These are phyloP conservation scores for Ceratocystis harringtonii DNA, from an alignment of 2,329 filamentous ascomycete genomes.

Conservation along the genomic window DNA sequence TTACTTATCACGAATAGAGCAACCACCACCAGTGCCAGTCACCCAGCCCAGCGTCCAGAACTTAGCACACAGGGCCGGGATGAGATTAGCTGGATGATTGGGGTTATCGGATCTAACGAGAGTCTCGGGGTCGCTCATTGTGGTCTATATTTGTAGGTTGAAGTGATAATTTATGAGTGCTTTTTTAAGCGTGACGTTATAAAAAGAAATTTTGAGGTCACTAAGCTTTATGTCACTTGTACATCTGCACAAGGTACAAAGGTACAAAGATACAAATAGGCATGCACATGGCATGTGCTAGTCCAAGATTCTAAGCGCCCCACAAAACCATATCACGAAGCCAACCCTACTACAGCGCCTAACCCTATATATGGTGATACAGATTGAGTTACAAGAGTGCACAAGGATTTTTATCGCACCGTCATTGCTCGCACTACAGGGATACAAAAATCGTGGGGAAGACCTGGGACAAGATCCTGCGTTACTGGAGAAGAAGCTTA, in stretches of 20 bases:
- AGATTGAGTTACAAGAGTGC: not conserved
- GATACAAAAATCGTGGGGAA: not conserved
- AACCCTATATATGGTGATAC: not conserved
- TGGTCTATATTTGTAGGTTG: not conserved
- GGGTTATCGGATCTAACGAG: slow-evolving; percentile 52
- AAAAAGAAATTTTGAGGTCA: not conserved
- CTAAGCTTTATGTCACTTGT: not conserved
- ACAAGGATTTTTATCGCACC: not conserved
- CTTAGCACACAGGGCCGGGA: slow-evolving; percentile 81
- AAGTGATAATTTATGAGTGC: not conserved
- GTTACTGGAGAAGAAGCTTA: not conserved
- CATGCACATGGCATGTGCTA: not conserved
- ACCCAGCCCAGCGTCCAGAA: slow-evolving; percentile 96
- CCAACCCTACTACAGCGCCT: not conserved
- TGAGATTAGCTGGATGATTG: slow-evolving; percentile 85
- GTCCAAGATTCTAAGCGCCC: not conserved
- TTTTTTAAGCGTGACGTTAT: not conserved
- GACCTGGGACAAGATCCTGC: not conserved
- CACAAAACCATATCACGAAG: not conserved
- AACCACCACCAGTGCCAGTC: slow-evolving; percentile 70
- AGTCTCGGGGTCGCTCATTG: slow-evolving; percentile 14
- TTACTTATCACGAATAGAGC: slow-evolving; percentile 56
- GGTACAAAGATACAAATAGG: not conserved
- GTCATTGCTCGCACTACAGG: not conserved
- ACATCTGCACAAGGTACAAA: not conserved